Evolutionary conservation across 2,329 filamentous ascomycete genomes (phyloP), one percentile per base, ranked within the genome.

Genomic region (Ophiostoma sp.): DNA sequence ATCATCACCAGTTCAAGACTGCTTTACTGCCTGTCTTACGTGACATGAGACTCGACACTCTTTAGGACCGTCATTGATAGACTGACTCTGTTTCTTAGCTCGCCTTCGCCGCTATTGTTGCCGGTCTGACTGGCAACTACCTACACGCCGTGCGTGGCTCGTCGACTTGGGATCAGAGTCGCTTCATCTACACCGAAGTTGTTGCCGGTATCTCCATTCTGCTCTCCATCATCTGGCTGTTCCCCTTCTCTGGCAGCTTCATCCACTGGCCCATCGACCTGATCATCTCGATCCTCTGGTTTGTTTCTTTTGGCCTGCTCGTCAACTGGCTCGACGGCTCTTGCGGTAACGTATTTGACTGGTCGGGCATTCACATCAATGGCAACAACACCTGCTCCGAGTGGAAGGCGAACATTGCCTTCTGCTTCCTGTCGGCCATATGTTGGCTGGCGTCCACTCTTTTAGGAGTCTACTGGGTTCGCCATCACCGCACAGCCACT

Each of bases 171-270:
- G 79, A 81, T 18, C 79, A 84, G 52, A 87, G 83, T 47, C 87
- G 90, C 68, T 87, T 89, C 79, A 91, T 93, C 78, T 93, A 92
- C 80, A 85, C 89, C 63, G 85, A 90, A 74, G 85, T 91, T 18
- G 83, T 93, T 52, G 88, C 91, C 2, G 87, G 82, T 27, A 74
- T 93, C 18, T 86, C 87, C 12, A 86, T 93, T 67, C 76, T 93
- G 55, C 80, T 91, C n/a, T 81, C 85, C 5, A 78, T 93, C 40
- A 76, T 93, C 71, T 91, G 89, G 85, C 81, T 93, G 41, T 81
- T 93, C 55, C 91, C 91, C 1, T 90, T 91, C 75, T 84, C 85
- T 2, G 80, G 80, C 66, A 83, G 82, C 64, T 91, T 93, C 77
- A 82, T 87, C 70, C 84, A 89, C 77, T 93, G 88, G 84, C 88